Percentiles rank a stretch among this genome's conserved stretches.
phyloP scores from a whole-genome alignment of 192 early-diverging fungal genomes.

The Entomortierella chlamydospora region DNA sequence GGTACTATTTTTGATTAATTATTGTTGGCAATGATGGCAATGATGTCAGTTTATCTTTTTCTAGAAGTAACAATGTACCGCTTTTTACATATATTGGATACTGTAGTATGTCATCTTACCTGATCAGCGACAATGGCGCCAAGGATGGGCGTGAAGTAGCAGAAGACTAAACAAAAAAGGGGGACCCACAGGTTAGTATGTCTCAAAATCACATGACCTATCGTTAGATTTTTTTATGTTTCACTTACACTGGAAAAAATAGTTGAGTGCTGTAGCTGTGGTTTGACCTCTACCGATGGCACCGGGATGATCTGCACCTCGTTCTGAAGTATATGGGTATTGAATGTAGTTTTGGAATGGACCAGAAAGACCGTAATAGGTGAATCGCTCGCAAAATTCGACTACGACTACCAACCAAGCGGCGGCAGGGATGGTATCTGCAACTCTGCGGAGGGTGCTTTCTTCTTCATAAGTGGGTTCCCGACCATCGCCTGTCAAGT shows the following conservation, averaged over 20 bases:
- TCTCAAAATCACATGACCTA: neutral
- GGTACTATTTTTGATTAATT: constrained; percentile 65
- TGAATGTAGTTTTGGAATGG: constrained; percentile 71
- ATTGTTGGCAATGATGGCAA: no score
- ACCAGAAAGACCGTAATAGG: constrained; percentile 69
- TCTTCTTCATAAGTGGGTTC: constrained; percentile 70
- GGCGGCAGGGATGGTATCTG: constrained; percentile 66
- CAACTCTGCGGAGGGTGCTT: constrained; percentile 62
- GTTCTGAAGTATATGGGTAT: constrained; percentile 51
- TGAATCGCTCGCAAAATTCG: constrained; percentile 74
- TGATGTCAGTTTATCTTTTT: no score
- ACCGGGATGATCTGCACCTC: constrained; percentile 57
- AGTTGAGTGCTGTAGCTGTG: constrained; percentile 65
- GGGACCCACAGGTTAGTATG: no score
- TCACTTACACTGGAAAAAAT: constrained; percentile 65
- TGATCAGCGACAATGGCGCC: constrained; percentile 77
- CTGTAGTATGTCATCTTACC: neutral
- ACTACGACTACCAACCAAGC: constrained; percentile 66
- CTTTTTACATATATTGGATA: no score
- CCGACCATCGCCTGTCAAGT: neutral
- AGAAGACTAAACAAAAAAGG: constrained; percentile 56
- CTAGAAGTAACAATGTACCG: no score
- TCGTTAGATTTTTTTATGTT: neutral
- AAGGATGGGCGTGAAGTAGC: constrained; percentile 67
- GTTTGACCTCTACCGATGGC: constrained; percentile 64